A percentile compares a stretch with the other conserved stretches of the same genome.
Evolutionary conservation across 2,329 filamentous ascomycete species (phyloP).

Genomic region (Clathrospora elynae): DNA sequence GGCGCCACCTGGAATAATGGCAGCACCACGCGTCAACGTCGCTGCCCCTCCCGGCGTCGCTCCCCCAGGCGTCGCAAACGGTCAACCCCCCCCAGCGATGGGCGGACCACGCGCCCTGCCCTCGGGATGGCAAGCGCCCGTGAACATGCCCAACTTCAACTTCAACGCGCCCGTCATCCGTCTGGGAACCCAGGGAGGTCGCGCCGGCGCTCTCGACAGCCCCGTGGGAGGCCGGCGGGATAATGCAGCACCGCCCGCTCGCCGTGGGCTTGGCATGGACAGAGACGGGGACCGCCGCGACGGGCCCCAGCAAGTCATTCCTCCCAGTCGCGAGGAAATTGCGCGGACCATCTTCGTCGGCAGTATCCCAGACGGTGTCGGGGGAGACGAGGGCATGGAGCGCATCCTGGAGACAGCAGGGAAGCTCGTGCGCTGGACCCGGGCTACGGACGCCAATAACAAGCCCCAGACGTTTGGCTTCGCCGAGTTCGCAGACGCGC

Average conservation of each 20-base stretch:
- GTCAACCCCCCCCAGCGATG: constrained; percentile 72
- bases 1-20: constrained; percentile 71
- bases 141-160: constrained; percentile 96
- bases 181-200: constrained; percentile 76
- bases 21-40: constrained; percentile 20
- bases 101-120: constrained; percentile 81
- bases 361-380: constrained; percentile 78
- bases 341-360: constrained; percentile 88
- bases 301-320: constrained; percentile 73
- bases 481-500: constrained; percentile 90
- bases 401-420: constrained; percentile 77
- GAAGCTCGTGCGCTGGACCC: constrained; percentile 81
- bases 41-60: constrained; percentile 72
- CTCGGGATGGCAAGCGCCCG: constrained; percentile 81
- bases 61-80: constrained; percentile 78
- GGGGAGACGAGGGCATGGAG: constrained; percentile 79
- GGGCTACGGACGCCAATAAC: constrained; percentile 75
- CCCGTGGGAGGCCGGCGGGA: constrained; percentile 57
- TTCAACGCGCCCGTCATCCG: constrained; percentile 97
- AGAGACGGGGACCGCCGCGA: constrained; percentile 65
- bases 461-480: constrained; percentile 91
- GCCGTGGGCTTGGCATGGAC: constrained; percentile 63
- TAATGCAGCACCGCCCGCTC: constrained; percentile 46
- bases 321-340: constrained; percentile 88
- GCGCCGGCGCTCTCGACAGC: constrained; percentile 55